These are phyloP conservation scores for Yamadazyma tumulicola DNA, from an alignment of 805 yeast genomes.

Conservation along the genomic window DNA sequence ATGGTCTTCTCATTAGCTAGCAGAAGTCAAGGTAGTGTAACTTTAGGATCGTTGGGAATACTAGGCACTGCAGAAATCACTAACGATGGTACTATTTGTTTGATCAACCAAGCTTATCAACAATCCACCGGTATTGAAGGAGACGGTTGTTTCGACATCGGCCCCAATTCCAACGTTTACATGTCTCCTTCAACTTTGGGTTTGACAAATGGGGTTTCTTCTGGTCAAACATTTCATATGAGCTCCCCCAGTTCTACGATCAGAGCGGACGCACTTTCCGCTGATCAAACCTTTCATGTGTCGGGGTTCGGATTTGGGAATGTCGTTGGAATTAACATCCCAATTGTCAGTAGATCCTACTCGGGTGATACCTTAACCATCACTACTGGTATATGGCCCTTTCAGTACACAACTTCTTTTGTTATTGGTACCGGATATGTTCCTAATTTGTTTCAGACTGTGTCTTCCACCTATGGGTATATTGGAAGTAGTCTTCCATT, in stretches of 20 bases:
- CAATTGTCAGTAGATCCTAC: slow-evolving; percentile 3
- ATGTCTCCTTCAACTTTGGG: slow-evolving; percentile 9
- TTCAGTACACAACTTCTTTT: background rate
- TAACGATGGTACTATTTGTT: slow-evolving; percentile 27
- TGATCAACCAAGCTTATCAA: slow-evolving; percentile 18
- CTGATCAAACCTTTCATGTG: slow-evolving; percentile 18
- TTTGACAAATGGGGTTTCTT: slow-evolving; percentile 9
- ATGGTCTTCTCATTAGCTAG: slow-evolving; percentile 14
- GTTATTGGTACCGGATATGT: slow-evolving; percentile 19
- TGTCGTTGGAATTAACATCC: slow-evolving; percentile 7
- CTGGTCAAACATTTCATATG: slow-evolving; percentile 17
- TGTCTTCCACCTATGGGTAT: slow-evolving; percentile 9
- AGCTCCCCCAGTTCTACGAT: slow-evolving; percentile 16
- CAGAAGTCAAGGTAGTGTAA: slow-evolving; percentile 12
- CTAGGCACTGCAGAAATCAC: slow-evolving; percentile 13
- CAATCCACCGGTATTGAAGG: slow-evolving; percentile 21
- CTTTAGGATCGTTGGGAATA: slow-evolving; percentile 14
- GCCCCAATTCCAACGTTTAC: slow-evolving; percentile 14
- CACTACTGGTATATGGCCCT: background rate
- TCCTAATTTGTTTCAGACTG: slow-evolving; percentile 4
- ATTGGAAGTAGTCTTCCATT: slow-evolving; percentile 8
- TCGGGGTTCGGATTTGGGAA: slow-evolving; percentile 26
- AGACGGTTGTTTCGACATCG: slow-evolving; percentile 23
- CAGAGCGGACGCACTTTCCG: slow-evolving; percentile 13
- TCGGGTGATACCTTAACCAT: slow-evolving; percentile 5